These are phyloP conservation scores for Elasticomyces elasticus DNA, from an alignment of 495 filamentous ascomycete species.

Conservation along the genomic window DNA sequence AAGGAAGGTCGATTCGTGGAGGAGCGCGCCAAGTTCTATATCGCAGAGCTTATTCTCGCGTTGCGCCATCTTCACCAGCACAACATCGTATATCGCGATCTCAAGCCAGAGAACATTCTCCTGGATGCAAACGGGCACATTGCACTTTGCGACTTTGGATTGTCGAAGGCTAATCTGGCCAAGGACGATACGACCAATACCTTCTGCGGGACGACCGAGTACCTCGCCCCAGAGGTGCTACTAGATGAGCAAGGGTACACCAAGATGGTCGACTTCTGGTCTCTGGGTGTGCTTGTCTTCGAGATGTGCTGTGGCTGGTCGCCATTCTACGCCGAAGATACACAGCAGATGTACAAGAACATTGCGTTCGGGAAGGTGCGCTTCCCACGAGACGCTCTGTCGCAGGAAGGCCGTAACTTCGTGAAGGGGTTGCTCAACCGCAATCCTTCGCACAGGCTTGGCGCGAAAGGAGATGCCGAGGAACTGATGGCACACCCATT, in stretches of 20 bases:
- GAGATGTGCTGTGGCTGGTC: conserved; percentile 99
- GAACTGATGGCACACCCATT: conserved; percentile 92
- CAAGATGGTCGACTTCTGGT: conserved; percentile 99
- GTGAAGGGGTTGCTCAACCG: conserved; percentile 95
- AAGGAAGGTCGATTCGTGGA: conserved; percentile 95
- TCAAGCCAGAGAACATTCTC: conserved; percentile 80
- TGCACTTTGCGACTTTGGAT: conserved; percentile 76
- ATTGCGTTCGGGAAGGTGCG: conserved; percentile 97
- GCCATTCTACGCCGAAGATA: conserved; percentile 97
- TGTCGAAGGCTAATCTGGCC: conserved; percentile 93
- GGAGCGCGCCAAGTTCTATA: conserved; percentile 94
- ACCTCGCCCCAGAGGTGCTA: conserved; percentile 89
- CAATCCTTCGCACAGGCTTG: conserved; percentile 90
- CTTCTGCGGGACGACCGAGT: conserved; percentile 97
- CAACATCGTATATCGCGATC: conserved; percentile 92
- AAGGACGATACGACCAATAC: conserved; percentile 97
- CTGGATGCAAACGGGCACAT: conserved; percentile 79
- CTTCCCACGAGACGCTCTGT: conserved; percentile 89
- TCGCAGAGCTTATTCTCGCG: conserved; percentile 91
- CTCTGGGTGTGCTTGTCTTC: conserved; percentile 91
- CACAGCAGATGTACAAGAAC: conserved; percentile 99
- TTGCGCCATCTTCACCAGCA: conserved; percentile 92
- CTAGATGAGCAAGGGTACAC: conserved; percentile 96
- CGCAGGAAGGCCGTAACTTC: conserved; percentile 89
- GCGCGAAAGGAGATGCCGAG: conserved; percentile 82